Base-by-base conservation (phyloP, 441 rosid species). In the Erodium chrysanthum region DNA sequence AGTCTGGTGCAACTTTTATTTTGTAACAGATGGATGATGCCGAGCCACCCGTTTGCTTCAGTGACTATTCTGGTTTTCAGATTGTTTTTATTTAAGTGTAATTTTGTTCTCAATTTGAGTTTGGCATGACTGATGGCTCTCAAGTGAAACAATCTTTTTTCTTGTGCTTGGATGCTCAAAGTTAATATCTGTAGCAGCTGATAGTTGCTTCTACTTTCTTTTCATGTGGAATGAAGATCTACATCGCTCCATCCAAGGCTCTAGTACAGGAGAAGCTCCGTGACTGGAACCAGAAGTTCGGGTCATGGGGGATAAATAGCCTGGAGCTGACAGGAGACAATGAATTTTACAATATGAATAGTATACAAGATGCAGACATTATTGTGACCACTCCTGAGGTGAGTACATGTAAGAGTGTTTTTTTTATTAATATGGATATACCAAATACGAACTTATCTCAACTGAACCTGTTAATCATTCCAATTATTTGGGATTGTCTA, bases 361-460 rank as follows among this genome's bases (percentile, higher is more conserved):
- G 82, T 67, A 81, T 91, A 74, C 97, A 86, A 76, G 99, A 94
- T 59, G 96, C 96, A 58, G 97, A 91, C 79, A 84, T 94, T 68
- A 88, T 94, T 70, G 79, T 94, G 71, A 94, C 99, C 40, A 94
- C 96, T 68, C 99, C 99, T 62, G 99, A 91, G 97, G 97, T 94
- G 70, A 68, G 79, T 65, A 69, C 56, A 20, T 65, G 72, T 14
- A 22, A 66, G 6, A 35, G 37, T 23, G 48, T 46, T 44, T 14
- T 44, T 5, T 35, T 7, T 35, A 5, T 7, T 56, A 65, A 35
- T 9, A 56, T 21, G 61, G 12, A 48, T 48, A 50, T 17, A 58
- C 40, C 21, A 15, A 44, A 54, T 56, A 23, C 27, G 15, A 7
- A 17, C 9, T 66, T 17, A 20, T 46, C 40, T 33, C 35, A 29